phyloP scores from a whole-genome alignment of 2,329 filamentous ascomycete species.

The Grosmannia penicillata region DNA sequence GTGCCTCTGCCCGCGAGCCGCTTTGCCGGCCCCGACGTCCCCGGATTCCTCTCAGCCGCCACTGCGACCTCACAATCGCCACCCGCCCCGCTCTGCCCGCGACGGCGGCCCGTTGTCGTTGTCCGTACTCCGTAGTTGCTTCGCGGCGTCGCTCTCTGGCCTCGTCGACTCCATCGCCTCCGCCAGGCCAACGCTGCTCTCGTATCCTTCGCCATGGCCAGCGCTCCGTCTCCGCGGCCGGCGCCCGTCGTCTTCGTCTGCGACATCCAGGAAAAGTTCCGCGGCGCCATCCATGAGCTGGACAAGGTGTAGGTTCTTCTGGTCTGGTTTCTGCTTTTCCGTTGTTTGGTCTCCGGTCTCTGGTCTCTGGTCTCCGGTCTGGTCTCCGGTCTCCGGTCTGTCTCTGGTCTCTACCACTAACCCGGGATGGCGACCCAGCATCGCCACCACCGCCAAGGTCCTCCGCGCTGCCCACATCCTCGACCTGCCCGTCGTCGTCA shows the following conservation, averaged over 20 bases:
- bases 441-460: slow-evolving; percentile 54
- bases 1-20: no score
- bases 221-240: neutral
- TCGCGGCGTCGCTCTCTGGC: no score
- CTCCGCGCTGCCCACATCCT: slow-evolving; percentile 50
- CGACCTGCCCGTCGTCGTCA: slow-evolving; percentile 66
- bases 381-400: slow-evolving; percentile 1
- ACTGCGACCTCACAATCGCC: neutral
- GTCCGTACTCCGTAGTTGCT: no score
- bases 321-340: neutral
- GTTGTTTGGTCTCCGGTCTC: neutral
- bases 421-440: no score
- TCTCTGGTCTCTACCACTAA: neutral
- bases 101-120: no score
- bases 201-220: slow-evolving; percentile 1
- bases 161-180: no score
- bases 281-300: slow-evolving; percentile 69
- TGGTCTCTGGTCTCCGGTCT: neutral
- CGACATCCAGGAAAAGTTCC: slow-evolving; percentile 90
- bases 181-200: neutral
- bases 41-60: neutral
- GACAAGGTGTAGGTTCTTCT: slow-evolving; percentile 53
- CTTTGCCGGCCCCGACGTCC: neutral
- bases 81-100: no score
- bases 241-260: slow-evolving; percentile 50